phyloP scores from a whole-genome alignment of 2,329 filamentous ascomycete genomes.

The Daldinia sp. region DNA sequence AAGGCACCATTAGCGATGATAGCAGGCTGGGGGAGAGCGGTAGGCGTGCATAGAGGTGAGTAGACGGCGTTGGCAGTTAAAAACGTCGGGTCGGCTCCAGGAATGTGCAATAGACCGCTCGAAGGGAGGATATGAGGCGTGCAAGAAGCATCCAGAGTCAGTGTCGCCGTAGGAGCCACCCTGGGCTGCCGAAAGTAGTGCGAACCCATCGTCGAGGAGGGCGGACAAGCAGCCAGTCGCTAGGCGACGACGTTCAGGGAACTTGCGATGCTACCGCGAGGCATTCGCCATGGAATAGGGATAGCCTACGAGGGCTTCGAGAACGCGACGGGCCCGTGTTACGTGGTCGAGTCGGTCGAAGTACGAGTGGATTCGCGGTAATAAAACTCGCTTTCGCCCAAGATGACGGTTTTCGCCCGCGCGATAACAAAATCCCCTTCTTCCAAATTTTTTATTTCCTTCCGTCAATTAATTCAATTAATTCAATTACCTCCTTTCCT shows the following conservation, averaged over 20 bases:
- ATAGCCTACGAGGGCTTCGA: conserved; percentile 42
- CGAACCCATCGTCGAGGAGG: conserved; percentile 43
- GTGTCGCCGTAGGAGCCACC: conserved; percentile 41
- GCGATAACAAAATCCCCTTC: too few relatives aligned
- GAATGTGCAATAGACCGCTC: conserved; percentile 62
- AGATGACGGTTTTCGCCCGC: conserved; percentile 6
- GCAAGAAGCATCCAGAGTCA: conserved; percentile 51
- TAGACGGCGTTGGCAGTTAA: conserved; percentile 71
- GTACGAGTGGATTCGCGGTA: conserved; percentile 24
- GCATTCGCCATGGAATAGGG: conserved; percentile 53
- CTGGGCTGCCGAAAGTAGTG: conserved; percentile 49
- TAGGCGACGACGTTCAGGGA: conserved; percentile 45
- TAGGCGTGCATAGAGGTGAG: conserved; percentile 65
- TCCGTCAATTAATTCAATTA: conserved; percentile 16
- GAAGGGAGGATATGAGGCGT: conserved; percentile 59
- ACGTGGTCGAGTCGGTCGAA: conserved; percentile 32
- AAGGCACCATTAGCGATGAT: conserved; percentile 59
- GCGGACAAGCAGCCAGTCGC: conserved; percentile 48
- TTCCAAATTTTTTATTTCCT: not conserved
- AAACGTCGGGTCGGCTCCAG: conserved; percentile 66
- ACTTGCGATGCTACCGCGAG: conserved; percentile 48
- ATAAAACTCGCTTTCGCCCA: conserved; percentile 15
- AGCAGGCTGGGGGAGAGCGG: conserved; percentile 54
- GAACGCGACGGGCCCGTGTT: conserved; percentile 33
- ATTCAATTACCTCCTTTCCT: conserved; percentile 1